Evolutionary conservation across 306 rosid genomes (phyloP), one percentile per base, ranked within the genome.

Genomic region (Citrullus mucosospermus): DNA sequence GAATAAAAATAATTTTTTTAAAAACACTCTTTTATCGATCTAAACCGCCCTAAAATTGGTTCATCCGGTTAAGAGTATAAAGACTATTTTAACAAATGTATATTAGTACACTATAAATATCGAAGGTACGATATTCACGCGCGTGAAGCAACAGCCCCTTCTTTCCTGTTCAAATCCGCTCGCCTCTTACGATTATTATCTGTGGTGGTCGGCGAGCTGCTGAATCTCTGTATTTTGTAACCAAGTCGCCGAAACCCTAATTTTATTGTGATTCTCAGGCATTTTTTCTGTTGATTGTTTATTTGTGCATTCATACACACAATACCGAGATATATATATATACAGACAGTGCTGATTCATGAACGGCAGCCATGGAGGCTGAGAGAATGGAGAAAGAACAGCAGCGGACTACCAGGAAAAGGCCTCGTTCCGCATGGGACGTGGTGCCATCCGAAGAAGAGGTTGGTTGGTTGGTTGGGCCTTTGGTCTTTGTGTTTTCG

Each of bases 361-460:
- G 54, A 72, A 83, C 84, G 91, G 82, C 78, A 48, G 73, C 86
- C 36, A 63, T 84, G 77, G 86, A 81, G 85, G 11, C 82, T 11
- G 85, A 79, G 69, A 75, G 81, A 48, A 88, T 86, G 97, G 91
- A 88, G 81, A 85, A 85, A 80, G 93, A 86, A 36, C 77, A 85
- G 38, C 75, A 78, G 46, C 90, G 92, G 80, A 85, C 82, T 10
- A 81, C 85, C 10, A 81, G 91, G 56, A 93, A 93, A 85, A 87
- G 98, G 48, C 93, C 96, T 80, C 92, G 98, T 62, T 85, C 90
- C 30, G 84, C 90, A 0, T 90, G 98, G 97, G 98, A 93, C 84
- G 87, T 80, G 8, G 87, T 91, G 25, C 96, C 93, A 43, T 85
- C 89, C 12, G 80, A 75, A 78, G 84, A 86, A 43, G 90, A 86